These are phyloP conservation scores for Hypoxylon sp. DNA, from an alignment of 2,329 filamentous ascomycete genomes.

Conservation along the genomic window DNA sequence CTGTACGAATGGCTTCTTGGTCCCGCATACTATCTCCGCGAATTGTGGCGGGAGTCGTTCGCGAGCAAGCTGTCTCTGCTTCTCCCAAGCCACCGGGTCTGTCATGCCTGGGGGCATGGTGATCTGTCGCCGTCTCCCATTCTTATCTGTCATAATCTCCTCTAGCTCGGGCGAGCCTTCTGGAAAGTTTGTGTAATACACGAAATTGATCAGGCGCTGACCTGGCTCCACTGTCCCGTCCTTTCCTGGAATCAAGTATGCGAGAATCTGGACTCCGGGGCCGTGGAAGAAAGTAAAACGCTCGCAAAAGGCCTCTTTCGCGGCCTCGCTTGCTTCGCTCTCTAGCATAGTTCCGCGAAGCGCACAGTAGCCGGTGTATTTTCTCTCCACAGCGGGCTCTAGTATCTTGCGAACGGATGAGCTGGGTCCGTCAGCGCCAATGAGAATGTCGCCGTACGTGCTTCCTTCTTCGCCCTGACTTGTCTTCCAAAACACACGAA, in stretches of 20 bases:
- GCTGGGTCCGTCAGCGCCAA: conserved; percentile 59
- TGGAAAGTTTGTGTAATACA: conserved; percentile 59
- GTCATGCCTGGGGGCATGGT: conserved; percentile 55
- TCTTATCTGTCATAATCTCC: conserved; percentile 52
- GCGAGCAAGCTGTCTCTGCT: conserved; percentile 50
- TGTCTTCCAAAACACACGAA: conserved; percentile 51
- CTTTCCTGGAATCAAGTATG: conserved; percentile 57
- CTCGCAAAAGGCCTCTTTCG: conserved; percentile 52
- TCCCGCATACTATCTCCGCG: conserved; percentile 55
- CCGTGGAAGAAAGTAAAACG: conserved; percentile 57
- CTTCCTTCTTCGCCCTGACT: conserved; percentile 50
- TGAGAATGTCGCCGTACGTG: conserved; percentile 53
- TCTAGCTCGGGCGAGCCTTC: conserved; percentile 49
- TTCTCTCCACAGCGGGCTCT: conserved; percentile 47
- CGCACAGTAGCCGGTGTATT: conserved; percentile 56
- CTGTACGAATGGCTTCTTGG: conserved; percentile 56
- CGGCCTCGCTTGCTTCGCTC: conserved; percentile 51
- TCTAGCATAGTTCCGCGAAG: conserved; percentile 57
- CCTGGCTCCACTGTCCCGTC: conserved; percentile 55
- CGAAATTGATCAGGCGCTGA: conserved; percentile 58
- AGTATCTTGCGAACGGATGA: conserved; percentile 55
- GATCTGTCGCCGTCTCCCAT: conserved; percentile 50
- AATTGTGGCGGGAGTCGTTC: conserved; percentile 54
- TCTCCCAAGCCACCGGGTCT: conserved; percentile 50
- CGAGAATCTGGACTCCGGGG: conserved; percentile 55